A percentile compares a stretch with the other conserved stretches of the same genome.
These are phyloP conservation scores for Hawksworthiomyces lignivorus DNA, from an alignment of 2,329 filamentous ascomycete species.

Conservation along the genomic window DNA sequence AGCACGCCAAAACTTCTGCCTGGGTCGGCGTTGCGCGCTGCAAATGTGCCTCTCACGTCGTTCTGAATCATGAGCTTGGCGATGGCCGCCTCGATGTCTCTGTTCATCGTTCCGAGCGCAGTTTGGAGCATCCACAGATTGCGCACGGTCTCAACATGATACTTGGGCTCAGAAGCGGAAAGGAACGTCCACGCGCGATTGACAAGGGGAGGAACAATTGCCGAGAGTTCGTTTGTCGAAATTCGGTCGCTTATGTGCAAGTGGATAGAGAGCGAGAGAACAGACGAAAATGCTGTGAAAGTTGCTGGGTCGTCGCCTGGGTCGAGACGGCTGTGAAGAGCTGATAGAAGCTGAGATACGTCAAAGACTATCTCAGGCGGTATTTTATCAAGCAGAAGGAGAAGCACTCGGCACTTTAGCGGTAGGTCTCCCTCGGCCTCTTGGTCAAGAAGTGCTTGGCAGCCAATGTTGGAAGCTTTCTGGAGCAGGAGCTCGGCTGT, in stretches of 20 bases:
- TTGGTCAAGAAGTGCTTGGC: conserved; percentile 35
- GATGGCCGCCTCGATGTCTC: conserved; percentile 74
- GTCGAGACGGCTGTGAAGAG: conserved; percentile 42
- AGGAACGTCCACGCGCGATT: conserved; percentile 71
- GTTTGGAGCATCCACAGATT: conserved; percentile 80
- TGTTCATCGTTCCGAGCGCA: conserved; percentile 56
- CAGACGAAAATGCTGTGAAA: conserved; percentile 51
- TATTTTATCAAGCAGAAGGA: conserved; percentile 48
- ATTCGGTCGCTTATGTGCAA: conserved; percentile 49
- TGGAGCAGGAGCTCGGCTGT: conserved; percentile 57
- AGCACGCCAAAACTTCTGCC: conserved; percentile 66
- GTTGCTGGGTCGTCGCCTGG: conserved; percentile 17
- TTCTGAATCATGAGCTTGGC: conserved; percentile 57
- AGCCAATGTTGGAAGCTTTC: conserved; percentile 47
- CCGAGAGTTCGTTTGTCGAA: conserved; percentile 43
- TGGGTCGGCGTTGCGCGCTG: conserved; percentile 46
- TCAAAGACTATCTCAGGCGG: conserved; percentile 37
- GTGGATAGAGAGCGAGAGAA: conserved; percentile 50
- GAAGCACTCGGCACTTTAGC: conserved; percentile 51
- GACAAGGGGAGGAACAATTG: conserved; percentile 61
- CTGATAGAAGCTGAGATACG: conserved; percentile 38
- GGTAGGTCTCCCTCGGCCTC: conserved; percentile 41
- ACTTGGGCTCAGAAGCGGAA: conserved; percentile 77
- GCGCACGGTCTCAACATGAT: conserved; percentile 86
- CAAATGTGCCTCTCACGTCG: conserved; percentile 39